phyloP scores from a whole-genome alignment of 495 filamentous ascomycete species.

The Penicillium daleae region DNA sequence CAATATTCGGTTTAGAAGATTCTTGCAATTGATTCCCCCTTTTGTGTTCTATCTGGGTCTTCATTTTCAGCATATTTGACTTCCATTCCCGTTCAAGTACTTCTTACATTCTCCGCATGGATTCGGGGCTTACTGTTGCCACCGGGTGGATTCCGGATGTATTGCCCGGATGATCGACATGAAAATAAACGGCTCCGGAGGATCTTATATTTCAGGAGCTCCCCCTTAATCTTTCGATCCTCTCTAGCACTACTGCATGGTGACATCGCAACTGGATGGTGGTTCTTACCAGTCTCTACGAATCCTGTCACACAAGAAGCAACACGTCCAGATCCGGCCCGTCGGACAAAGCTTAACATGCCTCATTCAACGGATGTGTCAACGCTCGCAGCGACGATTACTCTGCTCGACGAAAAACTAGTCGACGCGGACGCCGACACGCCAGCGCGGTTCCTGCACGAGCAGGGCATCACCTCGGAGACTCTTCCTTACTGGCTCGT shows the following conservation, averaged over 20 bases:
- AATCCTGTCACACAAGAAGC: not conserved
- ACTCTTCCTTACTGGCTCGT: constrained; percentile 76
- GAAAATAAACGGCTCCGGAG: constrained; percentile 2
- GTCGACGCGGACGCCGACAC: constrained; percentile 23
- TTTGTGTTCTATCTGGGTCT: not conserved
- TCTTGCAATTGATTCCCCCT: constrained; percentile 3
- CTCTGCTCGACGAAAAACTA: constrained; percentile 29
- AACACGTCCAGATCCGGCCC: not conserved
- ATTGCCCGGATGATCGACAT: constrained; percentile 20
- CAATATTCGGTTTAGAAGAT: not conserved
- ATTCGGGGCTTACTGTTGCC: not conserved
- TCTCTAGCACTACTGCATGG: constrained; percentile 17
- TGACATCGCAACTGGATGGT: constrained; percentile 15
- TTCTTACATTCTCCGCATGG: not conserved
- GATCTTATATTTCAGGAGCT: constrained; percentile 8
- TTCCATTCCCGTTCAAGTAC: not conserved
- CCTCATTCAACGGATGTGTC: constrained; percentile 21
- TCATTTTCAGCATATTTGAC: not conserved
- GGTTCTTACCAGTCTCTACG: not conserved
- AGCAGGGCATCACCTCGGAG: constrained; percentile 13
- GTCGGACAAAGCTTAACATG: constrained; percentile 6
- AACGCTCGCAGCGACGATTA: constrained; percentile 31
- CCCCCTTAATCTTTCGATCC: not conserved
- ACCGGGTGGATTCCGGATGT: constrained; percentile 20
- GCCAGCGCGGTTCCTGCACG: constrained; percentile 17